Evolutionary conservation across 805 yeast species (phyloP).

Genomic region (Candida tibetensis): DNA sequence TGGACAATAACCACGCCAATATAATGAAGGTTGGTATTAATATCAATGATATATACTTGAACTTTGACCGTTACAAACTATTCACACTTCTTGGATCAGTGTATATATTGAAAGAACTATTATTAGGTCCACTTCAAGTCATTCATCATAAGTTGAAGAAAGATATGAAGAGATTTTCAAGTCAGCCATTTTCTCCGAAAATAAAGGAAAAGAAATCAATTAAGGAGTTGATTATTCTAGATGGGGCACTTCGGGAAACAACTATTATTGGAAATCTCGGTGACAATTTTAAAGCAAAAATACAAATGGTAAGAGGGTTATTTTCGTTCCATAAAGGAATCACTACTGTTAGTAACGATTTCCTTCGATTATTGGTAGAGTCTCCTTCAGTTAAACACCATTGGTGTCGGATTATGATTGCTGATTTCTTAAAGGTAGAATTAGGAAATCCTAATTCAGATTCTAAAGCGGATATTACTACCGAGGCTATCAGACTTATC

Average conservation of each 20-base stretch:
- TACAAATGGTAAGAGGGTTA: constrained; percentile 38
- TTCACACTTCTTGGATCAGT: constrained; percentile 33
- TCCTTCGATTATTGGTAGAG: constrained; percentile 47
- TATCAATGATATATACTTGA: constrained; percentile 16
- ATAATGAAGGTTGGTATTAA: constrained; percentile 13
- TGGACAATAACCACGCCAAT: constrained; percentile 4
- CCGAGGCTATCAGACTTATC: constrained; percentile 28
- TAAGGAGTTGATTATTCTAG: constrained; percentile 11
- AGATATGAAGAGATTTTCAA: constrained; percentile 16
- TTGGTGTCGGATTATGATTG: constrained; percentile 50
- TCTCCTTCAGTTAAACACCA: constrained; percentile 46
- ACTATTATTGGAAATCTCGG: constrained; percentile 39
- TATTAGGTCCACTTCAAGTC: constrained; percentile 27
- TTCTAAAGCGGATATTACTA: constrained; percentile 17
- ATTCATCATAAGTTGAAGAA: constrained; percentile 22
- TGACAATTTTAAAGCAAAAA: constrained; percentile 46
- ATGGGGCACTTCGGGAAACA: constrained; percentile 13
- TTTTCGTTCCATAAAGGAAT: constrained; percentile 8
- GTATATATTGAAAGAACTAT: constrained; percentile 27
- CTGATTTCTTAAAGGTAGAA: constrained; percentile 22
- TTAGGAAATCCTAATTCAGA: constrained; percentile 11
- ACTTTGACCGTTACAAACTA: constrained; percentile 29
- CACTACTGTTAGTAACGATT: constrained; percentile 15
- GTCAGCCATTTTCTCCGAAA: not conserved
- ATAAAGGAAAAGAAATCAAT: not conserved